Percentiles rank a stretch among this genome's conserved stretches.
phyloP scores from a whole-genome alignment of 805 yeast genomes.

The Starmerella gropengiesseri region DNA sequence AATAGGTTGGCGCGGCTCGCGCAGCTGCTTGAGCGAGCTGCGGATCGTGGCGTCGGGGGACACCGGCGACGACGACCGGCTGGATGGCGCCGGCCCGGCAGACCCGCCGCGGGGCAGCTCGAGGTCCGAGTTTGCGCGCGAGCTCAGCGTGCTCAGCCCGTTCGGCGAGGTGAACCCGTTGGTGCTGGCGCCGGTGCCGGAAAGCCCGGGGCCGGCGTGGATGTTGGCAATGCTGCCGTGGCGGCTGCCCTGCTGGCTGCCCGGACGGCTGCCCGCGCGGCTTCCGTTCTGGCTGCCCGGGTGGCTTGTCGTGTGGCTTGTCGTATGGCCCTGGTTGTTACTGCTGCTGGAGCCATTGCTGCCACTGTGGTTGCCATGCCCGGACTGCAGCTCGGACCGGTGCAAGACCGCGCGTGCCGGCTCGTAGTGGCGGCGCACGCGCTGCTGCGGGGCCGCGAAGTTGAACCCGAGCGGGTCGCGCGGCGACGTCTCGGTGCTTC shows the following conservation, averaged over 20 bases:
- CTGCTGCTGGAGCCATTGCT: not conserved
- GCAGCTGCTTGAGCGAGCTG: constrained; percentile 50
- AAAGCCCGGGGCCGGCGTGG: too few relatives aligned
- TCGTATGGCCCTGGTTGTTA: not conserved
- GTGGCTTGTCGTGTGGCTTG: not conserved
- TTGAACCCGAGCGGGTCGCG: not conserved
- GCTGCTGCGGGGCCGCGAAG: constrained; percentile 7
- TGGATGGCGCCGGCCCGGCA: constrained; percentile 2
- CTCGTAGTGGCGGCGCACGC: constrained; percentile 20
- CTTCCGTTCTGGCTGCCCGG: not conserved
- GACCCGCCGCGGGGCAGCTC: too few relatives aligned
- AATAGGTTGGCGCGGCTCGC: constrained; percentile 73
- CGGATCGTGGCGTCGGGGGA: constrained; percentile 16
- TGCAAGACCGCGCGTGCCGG: constrained; percentile 25
- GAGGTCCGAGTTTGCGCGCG: not conserved
- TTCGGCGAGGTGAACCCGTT: too few relatives aligned
- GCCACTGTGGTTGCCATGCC: not conserved
- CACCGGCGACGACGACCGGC: constrained; percentile 9
- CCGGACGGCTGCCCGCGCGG: not conserved
- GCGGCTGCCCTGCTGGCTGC: too few relatives aligned
- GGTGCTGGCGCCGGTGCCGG: too few relatives aligned
- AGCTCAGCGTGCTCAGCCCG: constrained; percentile 1
- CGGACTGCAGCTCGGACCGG: constrained; percentile 13
- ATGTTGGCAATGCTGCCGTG: too few relatives aligned
- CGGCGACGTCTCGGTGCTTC: not conserved